phyloP scores from a whole-genome alignment of 805 yeast species.

The Phaffomyces opuntiae region DNA sequence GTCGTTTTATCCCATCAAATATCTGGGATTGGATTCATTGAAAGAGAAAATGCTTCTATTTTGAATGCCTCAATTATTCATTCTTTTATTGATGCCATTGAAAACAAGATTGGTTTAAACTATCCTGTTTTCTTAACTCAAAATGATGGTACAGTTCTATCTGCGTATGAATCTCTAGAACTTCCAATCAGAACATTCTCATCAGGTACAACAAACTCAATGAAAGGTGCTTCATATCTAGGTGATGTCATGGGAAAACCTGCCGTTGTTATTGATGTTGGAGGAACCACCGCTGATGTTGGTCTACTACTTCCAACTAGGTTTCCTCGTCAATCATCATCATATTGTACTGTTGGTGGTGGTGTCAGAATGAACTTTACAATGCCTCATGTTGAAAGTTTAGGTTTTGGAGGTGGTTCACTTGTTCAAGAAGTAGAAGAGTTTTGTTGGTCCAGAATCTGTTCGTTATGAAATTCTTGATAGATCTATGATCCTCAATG shows the following conservation, averaged over 20 bases:
- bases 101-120: slow-evolving; percentile 20
- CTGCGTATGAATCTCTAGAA: slow-evolving; percentile 32
- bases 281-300: slow-evolving; percentile 46
- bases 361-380: slow-evolving; percentile 43
- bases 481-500: slow-evolving; percentile 36
- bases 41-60: slow-evolving; percentile 41
- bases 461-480: slow-evolving; percentile 31
- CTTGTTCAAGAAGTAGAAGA: slow-evolving; percentile 28
- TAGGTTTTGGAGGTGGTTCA: slow-evolving; percentile 48
- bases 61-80: slow-evolving; percentile 38
- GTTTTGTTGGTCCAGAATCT: slow-evolving; percentile 44
- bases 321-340: slow-evolving; percentile 40
- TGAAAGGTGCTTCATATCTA: slow-evolving; percentile 42
- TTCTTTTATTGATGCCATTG: slow-evolving; percentile 30
- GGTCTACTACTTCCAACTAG: slow-evolving; percentile 38
- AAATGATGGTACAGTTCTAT: slow-evolving; percentile 42
- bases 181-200: slow-evolving; percentile 42
- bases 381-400: slow-evolving; percentile 45
- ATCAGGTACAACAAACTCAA: slow-evolving; percentile 44
- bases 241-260: slow-evolving; percentile 20
- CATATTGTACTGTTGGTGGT: slow-evolving; percentile 37
- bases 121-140: slow-evolving; percentile 26
- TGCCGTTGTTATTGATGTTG: slow-evolving; percentile 39
- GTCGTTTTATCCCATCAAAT: slow-evolving; percentile 34
- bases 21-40: slow-evolving; percentile 38